Evolutionary conservation across 2,329 filamentous ascomycete species (phyloP), one percentile per base, ranked within the genome.

Genomic region (Moelleriella libera): DNA sequence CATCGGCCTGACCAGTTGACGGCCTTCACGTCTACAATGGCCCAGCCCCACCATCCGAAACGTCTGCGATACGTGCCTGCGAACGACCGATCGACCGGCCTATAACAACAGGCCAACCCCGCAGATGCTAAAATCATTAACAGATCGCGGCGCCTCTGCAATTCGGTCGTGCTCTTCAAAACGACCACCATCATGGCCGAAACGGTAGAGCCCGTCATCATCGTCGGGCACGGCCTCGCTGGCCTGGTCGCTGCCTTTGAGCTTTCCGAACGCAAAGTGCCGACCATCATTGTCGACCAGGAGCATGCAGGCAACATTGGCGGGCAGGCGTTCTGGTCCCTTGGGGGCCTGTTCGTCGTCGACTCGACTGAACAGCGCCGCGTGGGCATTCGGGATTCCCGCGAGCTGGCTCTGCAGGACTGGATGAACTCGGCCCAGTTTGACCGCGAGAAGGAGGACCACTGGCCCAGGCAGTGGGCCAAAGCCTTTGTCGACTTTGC

Each of bases 401-500:
- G 71, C 49, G 71, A 70, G 53, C 67, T 80, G 14, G 77, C 78
- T 4, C 59, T 76, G 65, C 68, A 71, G 50, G 77, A 81, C 60
- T 81, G 77, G 77, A 53, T 79, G 44, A 69, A 68, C 45, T 74
- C 72, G 1, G 77, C 78, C 1, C 62, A 64, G 47, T 81, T 81
- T 57, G 77, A 81, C 55, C 75, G 76, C 42, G 68, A 72, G 12
- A 54, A 58, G 29, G 70, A 77, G 47, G 77, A 81, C 58, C 58
- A 63, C 55, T 81, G 77, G 77, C 76, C 77, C 41, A 68, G 71
- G 7, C 63, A 67, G 45, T 82, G 78, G 78, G 77, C 78, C n/a
- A 70, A 77, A 57, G 77, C 77, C 0, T 81, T 80, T 60, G 76
- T 81, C 47, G 63, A 80, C 60, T 81, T 82, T 57, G 76, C 78